Percentiles rank a stretch among this genome's conserved stretches.
Conservation (phyloP, 108 stramenopile species). For the Skeletonema grethae region DNA sequence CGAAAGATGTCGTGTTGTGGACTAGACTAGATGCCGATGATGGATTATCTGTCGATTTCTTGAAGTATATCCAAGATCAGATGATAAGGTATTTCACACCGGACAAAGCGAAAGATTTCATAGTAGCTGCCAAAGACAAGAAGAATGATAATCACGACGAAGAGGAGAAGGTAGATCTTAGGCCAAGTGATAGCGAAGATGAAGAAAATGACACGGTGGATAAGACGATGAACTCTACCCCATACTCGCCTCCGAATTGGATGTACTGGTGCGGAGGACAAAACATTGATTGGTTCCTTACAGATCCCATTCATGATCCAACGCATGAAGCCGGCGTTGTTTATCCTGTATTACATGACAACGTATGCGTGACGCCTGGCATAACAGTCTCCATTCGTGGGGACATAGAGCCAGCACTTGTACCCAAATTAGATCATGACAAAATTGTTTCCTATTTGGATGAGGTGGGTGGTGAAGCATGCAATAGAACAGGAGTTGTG, state of each 20-base stretch:
- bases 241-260: constrained; percentile 36
- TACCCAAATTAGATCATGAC: constrained; percentile 44
- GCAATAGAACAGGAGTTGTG: constrained; percentile 21
- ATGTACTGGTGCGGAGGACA: constrained; percentile 48
- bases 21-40: constrained; percentile 55
- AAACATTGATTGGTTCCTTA: constrained; percentile 49
- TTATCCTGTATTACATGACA: constrained; percentile 28
- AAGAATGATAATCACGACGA: background rate
- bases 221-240: background rate
- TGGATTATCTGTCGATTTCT: constrained; percentile 40
- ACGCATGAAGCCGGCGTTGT: constrained; percentile 33
- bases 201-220: background rate
- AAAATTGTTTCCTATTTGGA: constrained; percentile 27
- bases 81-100: constrained; percentile 54
- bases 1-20: constrained; percentile 46
- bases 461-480: constrained; percentile 11
- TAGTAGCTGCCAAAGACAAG: background rate
- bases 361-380: constrained; percentile 48
- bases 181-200: background rate
- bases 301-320: constrained; percentile 37
- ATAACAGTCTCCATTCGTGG: constrained; percentile 33
- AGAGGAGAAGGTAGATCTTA: background rate
- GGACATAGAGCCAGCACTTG: constrained; percentile 19
- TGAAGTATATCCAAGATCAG: constrained; percentile 64
- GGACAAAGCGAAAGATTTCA: constrained; percentile 12